Base-by-base conservation (phyloP, 2,329 filamentous ascomycete genomes). In the Gaeumannomyces sp. region DNA sequence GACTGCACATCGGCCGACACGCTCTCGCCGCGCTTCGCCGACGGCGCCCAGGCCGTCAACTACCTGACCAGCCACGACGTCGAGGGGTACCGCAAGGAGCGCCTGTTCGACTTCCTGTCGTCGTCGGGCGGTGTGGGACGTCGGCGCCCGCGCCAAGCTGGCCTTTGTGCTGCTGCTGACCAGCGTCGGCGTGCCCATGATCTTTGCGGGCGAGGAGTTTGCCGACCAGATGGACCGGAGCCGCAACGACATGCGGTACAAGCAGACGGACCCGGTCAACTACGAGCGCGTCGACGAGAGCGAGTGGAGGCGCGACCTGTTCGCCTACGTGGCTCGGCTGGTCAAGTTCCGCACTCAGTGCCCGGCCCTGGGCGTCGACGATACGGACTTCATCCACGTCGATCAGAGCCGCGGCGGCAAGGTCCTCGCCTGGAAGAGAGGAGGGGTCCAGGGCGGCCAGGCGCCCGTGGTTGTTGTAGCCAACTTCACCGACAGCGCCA, bases 121-220 rank as follows among this genome's bases (percentile, higher is more conserved):
- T 65, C 61, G 60, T 67, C 66, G 63, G 67, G 67, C 38, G n/a
- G 59, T 71, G 33, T 60, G 63, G 61, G 69, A 71, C 60, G 64
- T 70, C 13, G 1, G 66, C 62, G 58, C 60, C 62, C 66, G 70
- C 22, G 67, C 67, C 50, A 65, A 66, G 60, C 66, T 72, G 19
- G 71, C 69, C 14, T 71, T 71, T 61, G 69, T 66, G 2, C 65
- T 71, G 50, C 66, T 72, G 33, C 45, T 72, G 19, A 72, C 70
- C 4, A 68, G 67, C 27, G 70, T 72, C 25, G 70, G 71, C n/a
- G 63, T 70, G 10, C 71, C 70, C 45, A 71, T 72, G 69, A 71
- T 72, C 28, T 70, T 72, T 58, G 71, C 71, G 1, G 71, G 71
- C n/a, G 71, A 72, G 65, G 70, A 72, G 67, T 72, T 72, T 59